A percentile compares a stretch with the other conserved stretches of the same genome.
Evolutionary conservation across 2,329 filamentous ascomycete genomes (phyloP).

Genomic region (Nigrospora sphaerica): DNA sequence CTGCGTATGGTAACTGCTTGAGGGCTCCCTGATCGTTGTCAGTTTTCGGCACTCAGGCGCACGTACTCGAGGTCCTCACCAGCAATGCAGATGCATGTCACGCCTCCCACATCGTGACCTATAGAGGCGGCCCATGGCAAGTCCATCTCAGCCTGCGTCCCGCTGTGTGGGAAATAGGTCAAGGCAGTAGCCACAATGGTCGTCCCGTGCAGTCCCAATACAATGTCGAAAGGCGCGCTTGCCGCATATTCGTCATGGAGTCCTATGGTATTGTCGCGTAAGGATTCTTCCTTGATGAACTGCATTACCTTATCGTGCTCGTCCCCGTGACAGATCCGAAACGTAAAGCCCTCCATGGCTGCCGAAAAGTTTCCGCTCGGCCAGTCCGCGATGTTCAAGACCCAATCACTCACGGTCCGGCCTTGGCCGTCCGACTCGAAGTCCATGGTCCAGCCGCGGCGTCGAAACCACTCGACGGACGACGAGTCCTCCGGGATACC

Average conservation of each 20-base stretch:
- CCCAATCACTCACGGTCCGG: slow-evolving; percentile 44
- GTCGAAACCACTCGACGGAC: slow-evolving; percentile 44
- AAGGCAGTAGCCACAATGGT: slow-evolving; percentile 46
- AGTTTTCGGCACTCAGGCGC: neutral
- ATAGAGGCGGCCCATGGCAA: slow-evolving; percentile 49
- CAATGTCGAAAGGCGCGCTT: slow-evolving; percentile 42
- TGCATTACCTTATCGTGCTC: slow-evolving; percentile 41
- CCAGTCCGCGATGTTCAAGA: slow-evolving; percentile 45
- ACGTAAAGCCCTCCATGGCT: slow-evolving; percentile 29
- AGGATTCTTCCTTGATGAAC: slow-evolving; percentile 41
- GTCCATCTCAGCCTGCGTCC: slow-evolving; percentile 39
- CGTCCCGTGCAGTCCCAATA: slow-evolving; percentile 43
- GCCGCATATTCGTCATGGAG: slow-evolving; percentile 55
- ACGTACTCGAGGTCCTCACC: slow-evolving; percentile 30
- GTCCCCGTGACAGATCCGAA: slow-evolving; percentile 34
- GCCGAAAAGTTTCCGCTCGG: slow-evolving; percentile 29
- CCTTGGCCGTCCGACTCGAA: slow-evolving; percentile 36
- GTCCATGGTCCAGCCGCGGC: slow-evolving; percentile 45
- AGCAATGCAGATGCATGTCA: slow-evolving; percentile 53
- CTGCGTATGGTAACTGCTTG: slow-evolving; percentile 28
- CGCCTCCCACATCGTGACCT: slow-evolving; percentile 45
- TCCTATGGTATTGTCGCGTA: slow-evolving; percentile 39
- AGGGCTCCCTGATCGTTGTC: neutral
- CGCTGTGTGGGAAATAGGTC: slow-evolving; percentile 41
- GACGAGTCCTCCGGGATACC: slow-evolving; percentile 39